Evolutionary conservation across 1,139 yeast genomes (phyloP), one percentile per base, ranked within the genome.

Genomic region (Meyerozyma athensensis): DNA sequence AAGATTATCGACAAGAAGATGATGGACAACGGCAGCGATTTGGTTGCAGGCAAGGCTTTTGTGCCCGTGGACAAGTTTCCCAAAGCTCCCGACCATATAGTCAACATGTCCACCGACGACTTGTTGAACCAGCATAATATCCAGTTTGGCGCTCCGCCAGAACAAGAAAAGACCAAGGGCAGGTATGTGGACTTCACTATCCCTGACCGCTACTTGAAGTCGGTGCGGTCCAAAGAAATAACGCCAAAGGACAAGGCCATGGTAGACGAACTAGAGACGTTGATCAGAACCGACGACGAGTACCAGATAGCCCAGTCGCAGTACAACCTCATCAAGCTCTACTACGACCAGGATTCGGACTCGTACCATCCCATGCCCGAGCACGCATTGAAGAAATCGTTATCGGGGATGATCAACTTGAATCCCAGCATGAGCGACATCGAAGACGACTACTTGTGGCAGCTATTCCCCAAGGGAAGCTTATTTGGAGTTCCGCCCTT

Each of bases 361-460:
- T 46, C 55, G 43, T 53, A 48, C 43, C 54, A 54, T 51, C 54
- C 61, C 10, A 36, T 52, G 32, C 63, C 66, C 5, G 69, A 61
- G 39, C 75, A 70, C 42, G 60, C 71, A 1, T 53, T 69, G 34
- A 65, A 65, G 40, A 62, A 58, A 40, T 58, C 73, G 3, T 49
- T 69, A 30, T 64, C 71, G 38, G 73, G 73, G 5, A 62, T 67
- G 65, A 56, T 65, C 20, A 61, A 61, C 35, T 46, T 66, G 40
- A 68, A 68, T 43, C 63, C 65, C 3, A 53, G 55, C 16, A 53
- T 69, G 40, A 55, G 59, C 13, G 64, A 61, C 35, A 59, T 70
- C 12, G 64, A 63, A 37, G 72, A 70, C 43, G 68, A 62, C 26
- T 67, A 63, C 41, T 57, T 70, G 30, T 68, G 75, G 74, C 53